Conservation (phyloP, 805 yeast genomes). For the Candida ulmi region DNA sequence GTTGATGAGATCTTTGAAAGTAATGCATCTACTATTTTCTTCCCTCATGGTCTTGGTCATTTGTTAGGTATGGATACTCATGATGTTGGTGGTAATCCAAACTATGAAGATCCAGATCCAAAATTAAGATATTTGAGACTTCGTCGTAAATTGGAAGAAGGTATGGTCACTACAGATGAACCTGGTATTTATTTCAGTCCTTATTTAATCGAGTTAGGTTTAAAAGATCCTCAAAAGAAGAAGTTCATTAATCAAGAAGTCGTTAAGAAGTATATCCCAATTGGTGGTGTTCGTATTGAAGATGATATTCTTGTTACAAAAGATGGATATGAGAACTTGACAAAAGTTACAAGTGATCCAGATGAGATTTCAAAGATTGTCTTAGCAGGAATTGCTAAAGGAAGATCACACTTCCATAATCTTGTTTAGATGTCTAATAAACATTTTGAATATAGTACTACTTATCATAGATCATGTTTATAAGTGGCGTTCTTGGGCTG, state of each 20-base stretch:
- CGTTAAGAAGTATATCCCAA: constrained; percentile 71
- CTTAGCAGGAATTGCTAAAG: constrained; percentile 57
- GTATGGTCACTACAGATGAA: constrained; percentile 90
- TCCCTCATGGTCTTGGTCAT: constrained; percentile 96
- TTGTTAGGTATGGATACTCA: constrained; percentile 93
- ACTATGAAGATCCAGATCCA: constrained; percentile 80
- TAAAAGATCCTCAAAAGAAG: constrained; percentile 35
- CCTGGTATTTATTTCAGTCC: constrained; percentile 94
- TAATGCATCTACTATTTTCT: constrained; percentile 70
- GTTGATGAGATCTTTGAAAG: constrained; percentile 66
- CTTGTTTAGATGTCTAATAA: constrained; percentile 10
- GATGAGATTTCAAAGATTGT: constrained; percentile 76
- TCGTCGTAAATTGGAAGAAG: constrained; percentile 61
- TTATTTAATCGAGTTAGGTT: constrained; percentile 61
- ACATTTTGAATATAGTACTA: too few species aligned
- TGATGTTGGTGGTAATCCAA: constrained; percentile 87
- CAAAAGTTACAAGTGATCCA: constrained; percentile 82
- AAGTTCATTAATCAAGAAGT: constrained; percentile 52
- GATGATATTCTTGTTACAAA: constrained; percentile 82
- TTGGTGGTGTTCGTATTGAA: constrained; percentile 98
- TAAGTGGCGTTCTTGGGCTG: too few species aligned
- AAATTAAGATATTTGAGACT: constrained; percentile 73
- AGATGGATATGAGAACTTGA: constrained; percentile 74
- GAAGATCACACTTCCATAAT: constrained; percentile 56
- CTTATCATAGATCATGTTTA: too few species aligned